Base-by-base conservation (phyloP, 2,329 filamentous ascomycete genomes). In the Diaporthe capsici region DNA sequence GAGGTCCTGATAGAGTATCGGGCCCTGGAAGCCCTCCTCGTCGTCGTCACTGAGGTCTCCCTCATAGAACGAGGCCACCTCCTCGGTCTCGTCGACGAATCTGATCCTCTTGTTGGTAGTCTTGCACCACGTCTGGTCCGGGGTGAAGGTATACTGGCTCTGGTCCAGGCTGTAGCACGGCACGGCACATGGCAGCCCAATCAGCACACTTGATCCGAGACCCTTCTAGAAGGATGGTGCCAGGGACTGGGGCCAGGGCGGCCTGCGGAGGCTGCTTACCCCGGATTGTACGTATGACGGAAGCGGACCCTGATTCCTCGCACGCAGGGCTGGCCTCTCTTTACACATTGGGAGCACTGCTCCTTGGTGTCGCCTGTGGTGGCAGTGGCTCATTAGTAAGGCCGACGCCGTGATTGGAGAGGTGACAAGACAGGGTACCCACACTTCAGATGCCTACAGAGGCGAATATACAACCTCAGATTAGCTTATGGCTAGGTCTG, bases 31-130 rank as follows among this genome's bases (percentile, higher is more conserved):
- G 44, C 42, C 44, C 9, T 51, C 61, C 12, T 67, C 61, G 12
- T 49, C 61, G 61, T 65, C 20, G 25, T 49, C 61, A n/a, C 61
- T 67, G 44, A 67, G 17, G 44, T 67, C 61, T n/a, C 61, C 61
- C 8, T 67, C 74, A n/a, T 71, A 76, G 53, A 76, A 74, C 2
- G 58, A 53, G 47, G 74, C 74, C 44, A 73, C 61, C 58, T 76
- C 68, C 20, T 71, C 67, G 3, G 49, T 71, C 67, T 71, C 67
- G 39, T 76, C 74, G 15, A 76, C 63, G 55, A 76, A 76, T 13
- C 71, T 73, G 39, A 76, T 57, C 71, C 55, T 76, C 71, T 76
- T 76, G 74, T 63, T 70, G n/a, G 71, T 34, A 34, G 71, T 51
- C 42, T 58, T 61, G 49, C 74, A 76, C 74, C 74, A 76, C 5